A percentile compares a stretch with the other conserved stretches of the same genome.
Conservation (phyloP, 176 grass and related monocot species). For the Luzula sylvatica region DNA sequence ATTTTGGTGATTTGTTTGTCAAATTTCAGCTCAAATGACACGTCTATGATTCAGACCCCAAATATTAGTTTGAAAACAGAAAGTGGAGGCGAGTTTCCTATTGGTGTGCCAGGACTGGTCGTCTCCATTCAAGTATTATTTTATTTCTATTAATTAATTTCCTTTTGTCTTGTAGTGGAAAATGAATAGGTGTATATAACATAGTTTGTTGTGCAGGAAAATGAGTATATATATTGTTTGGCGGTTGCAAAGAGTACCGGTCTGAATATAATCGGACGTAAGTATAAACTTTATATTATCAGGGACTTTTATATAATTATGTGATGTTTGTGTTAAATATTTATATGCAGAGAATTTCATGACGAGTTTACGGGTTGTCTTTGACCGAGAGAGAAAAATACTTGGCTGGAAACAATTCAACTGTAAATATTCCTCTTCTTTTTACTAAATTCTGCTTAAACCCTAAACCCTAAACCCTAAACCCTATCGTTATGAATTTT, state of each 20-base stretch:
- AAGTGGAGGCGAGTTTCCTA: constrained; percentile 46
- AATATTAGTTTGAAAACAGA: constrained; percentile 59
- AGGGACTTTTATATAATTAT: constrained; percentile 4
- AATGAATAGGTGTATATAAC: background rate
- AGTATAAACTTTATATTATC: constrained; percentile 13
- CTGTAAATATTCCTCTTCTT: constrained; percentile 31
- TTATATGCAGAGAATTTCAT: constrained; percentile 71
- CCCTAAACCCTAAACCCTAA: too few species aligned
- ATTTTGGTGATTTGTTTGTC: too few species aligned
- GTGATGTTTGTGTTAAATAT: background rate
- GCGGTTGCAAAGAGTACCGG: constrained; percentile 50
- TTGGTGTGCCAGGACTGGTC: constrained; percentile 43
- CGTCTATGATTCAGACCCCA: constrained; percentile 31
- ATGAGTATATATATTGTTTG: constrained; percentile 63
- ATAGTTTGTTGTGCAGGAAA: constrained; percentile 33
- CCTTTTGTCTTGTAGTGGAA: background rate
- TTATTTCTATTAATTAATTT: background rate
- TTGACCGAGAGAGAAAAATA: constrained; percentile 61
- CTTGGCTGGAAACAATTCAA: constrained; percentile 81
- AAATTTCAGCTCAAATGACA: constrained; percentile 40
- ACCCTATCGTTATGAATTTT: background rate
- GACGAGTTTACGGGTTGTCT: constrained; percentile 60
- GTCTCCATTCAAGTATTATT: constrained; percentile 38
- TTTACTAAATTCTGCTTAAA: background rate
- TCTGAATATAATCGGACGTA: constrained; percentile 89